Conservation (phyloP, 2,329 filamentous ascomycete genomes). For the Exophiala aquamarina region DNA sequence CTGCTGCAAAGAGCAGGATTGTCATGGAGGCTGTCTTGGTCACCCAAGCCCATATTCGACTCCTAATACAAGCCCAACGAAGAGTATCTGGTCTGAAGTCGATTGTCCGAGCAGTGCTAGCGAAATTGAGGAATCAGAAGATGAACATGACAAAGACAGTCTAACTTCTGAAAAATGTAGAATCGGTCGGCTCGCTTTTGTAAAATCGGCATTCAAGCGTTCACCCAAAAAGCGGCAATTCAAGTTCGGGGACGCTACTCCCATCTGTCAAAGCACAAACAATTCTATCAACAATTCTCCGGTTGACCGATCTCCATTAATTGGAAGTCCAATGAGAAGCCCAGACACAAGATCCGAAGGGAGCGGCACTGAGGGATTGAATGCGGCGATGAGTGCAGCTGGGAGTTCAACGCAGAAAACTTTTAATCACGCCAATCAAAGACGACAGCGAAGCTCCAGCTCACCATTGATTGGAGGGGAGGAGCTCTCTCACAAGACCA, state of each 20-base stretch:
- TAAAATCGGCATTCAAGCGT: constrained; percentile 9
- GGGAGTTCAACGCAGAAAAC: constrained; percentile 3
- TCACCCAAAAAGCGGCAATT: constrained; percentile 3
- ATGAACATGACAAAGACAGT: background rate
- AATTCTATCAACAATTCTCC: constrained; percentile 1
- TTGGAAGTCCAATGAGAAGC: background rate
- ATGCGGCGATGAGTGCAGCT: constrained; percentile 11
- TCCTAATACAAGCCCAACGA: constrained; percentile 5
- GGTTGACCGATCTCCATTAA: constrained; percentile 7
- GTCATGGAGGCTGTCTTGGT: constrained; percentile 28
- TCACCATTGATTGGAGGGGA: constrained; percentile 10
- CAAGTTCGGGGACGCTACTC: background rate
- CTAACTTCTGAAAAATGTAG: constrained; percentile 6
- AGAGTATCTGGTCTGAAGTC: constrained; percentile 16
- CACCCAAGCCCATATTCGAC: constrained; percentile 23
- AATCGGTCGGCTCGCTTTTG: constrained; percentile 6
- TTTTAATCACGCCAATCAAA: background rate
- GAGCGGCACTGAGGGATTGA: background rate
- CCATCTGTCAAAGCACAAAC: background rate
- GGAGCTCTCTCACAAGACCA: background rate
- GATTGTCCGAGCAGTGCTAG: constrained; percentile 14
- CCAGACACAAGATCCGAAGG: background rate
- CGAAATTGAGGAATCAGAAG: constrained; percentile 5
- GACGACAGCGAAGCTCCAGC: constrained; percentile 15
- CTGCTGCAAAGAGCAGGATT: constrained; percentile 25